Evolutionary conservation across 2,329 filamentous ascomycete genomes (phyloP).

Genomic region (Fusarium heterosporum): DNA sequence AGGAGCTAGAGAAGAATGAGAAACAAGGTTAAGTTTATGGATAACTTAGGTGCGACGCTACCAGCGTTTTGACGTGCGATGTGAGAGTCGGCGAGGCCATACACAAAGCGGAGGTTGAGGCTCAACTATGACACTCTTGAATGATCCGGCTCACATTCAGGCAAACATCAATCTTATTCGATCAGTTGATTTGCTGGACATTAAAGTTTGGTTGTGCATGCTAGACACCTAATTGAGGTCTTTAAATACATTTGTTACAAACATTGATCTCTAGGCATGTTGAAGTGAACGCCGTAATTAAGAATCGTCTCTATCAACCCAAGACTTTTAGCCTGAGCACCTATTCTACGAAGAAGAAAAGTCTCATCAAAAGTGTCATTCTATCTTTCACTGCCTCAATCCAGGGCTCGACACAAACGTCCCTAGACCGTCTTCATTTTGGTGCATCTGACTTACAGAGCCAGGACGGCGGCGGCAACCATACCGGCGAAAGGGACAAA

Average conservation of each 20-base stretch:
- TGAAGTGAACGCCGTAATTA: slow-evolving; percentile 1
- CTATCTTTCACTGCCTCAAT: slow-evolving; percentile 33
- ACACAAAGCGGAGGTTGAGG: background rate
- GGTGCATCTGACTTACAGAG: slow-evolving; percentile 27
- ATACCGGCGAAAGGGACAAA: slow-evolving; percentile 42
- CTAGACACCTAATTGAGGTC: background rate
- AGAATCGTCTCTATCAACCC: slow-evolving; percentile 12
- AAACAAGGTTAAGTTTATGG: slow-evolving; percentile 39
- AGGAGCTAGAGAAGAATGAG: background rate
- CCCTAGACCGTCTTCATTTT: slow-evolving; percentile 7
- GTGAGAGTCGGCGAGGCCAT: background rate
- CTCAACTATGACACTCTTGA: background rate
- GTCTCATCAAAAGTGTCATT: slow-evolving; percentile 25
- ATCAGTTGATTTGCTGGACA: background rate
- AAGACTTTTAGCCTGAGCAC: background rate
- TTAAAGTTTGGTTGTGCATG: background rate
- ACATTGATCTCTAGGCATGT: background rate
- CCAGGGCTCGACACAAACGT: slow-evolving; percentile 26
- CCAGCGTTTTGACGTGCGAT: slow-evolving; percentile 19
- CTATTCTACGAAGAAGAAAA: slow-evolving; percentile 11
- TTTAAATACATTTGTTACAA: background rate
- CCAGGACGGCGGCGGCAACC: slow-evolving; percentile 40
- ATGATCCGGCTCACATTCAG: too few relatives aligned
- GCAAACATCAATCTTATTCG: too few relatives aligned
- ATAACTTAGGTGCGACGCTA: slow-evolving; percentile 22